Percentiles rank a stretch among this genome's conserved stretches.
phyloP scores from a whole-genome alignment of 805 yeast genomes.

The Candida piceae region DNA sequence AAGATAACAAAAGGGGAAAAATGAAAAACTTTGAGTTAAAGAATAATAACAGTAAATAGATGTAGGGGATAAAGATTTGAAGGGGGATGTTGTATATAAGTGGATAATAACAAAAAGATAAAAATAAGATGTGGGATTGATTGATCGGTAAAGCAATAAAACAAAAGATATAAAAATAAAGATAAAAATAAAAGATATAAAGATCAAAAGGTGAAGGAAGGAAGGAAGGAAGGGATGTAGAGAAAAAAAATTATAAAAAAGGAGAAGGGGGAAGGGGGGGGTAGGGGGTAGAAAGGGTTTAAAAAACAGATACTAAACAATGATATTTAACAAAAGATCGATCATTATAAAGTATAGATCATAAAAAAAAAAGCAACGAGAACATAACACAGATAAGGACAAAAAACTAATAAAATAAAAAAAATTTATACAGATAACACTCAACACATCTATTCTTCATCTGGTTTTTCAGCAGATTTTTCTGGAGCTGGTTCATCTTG shows the following conservation, averaged over 20 bases:
- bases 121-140: constrained; percentile 6
- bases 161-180: too few species aligned
- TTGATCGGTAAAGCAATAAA: neutral
- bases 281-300: neutral
- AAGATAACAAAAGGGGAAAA: too few species aligned
- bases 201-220: too few species aligned
- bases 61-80: neutral
- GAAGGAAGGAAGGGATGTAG: too few species aligned
- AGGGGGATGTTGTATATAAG: neutral
- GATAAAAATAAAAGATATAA: too few species aligned
- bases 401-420: constrained; percentile 9
- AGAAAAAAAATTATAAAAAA: constrained; percentile 4
- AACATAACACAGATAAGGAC: neutral
- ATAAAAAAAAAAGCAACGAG: constrained; percentile 15
- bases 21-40: too few species aligned
- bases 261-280: constrained; percentile 8
- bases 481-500: constrained; percentile 47
- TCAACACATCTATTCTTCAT: constrained; percentile 23
- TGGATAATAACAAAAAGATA: constrained; percentile 1
- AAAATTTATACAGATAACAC: constrained; percentile 20
- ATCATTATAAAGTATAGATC: constrained; percentile 14
- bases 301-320: constrained; percentile 12
- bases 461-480: constrained; percentile 28
- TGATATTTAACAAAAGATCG: neutral
- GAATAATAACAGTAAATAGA: too few species aligned